A percentile compares a stretch with the other conserved stretches of the same genome.
Conservation (phyloP, 345 rosid species). For the Boechera stricta region DNA sequence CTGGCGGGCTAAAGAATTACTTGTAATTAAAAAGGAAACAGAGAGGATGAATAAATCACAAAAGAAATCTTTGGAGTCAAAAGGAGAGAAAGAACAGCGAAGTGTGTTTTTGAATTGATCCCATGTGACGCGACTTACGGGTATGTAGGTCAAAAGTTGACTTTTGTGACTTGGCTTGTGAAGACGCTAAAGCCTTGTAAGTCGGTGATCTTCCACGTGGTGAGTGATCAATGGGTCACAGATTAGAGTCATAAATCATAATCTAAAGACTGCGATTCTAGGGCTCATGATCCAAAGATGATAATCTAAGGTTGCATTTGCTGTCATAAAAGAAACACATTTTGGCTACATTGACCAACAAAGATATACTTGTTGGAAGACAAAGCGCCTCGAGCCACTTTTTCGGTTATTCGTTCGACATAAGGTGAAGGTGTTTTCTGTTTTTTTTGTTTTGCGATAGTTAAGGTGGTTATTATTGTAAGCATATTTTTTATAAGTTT, state of each 20-base stretch:
- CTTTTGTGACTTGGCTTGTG: conserved; percentile 16
- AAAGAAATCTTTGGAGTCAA: not conserved
- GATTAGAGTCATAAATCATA: not conserved
- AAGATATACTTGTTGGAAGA: not conserved
- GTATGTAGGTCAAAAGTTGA: conserved; percentile 26
- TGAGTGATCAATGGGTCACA: not conserved
- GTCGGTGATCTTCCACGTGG: conserved; percentile 18
- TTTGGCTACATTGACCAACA: not conserved
- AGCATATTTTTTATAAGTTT: no score
- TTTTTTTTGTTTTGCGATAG: no score
- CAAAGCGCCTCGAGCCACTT: no score
- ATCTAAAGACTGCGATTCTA: not conserved
- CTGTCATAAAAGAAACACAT: not conserved
- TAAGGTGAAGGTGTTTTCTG: no score
- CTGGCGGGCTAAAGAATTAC: conserved; percentile 11
- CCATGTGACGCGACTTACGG: conserved; percentile 37
- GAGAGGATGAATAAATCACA: conserved; percentile 16
- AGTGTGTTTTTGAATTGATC: conserved; percentile 32
- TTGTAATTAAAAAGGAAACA: not conserved
- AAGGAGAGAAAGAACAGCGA: conserved; percentile 16
- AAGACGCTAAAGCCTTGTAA: conserved; percentile 2
- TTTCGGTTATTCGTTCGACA: no score
- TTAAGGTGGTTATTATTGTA: no score
- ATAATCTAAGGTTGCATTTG: not conserved
- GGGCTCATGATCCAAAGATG: not conserved